Base-by-base conservation (phyloP, 1,139 yeast genomes). In the Hemisphaericaspora xylofermentans region DNA sequence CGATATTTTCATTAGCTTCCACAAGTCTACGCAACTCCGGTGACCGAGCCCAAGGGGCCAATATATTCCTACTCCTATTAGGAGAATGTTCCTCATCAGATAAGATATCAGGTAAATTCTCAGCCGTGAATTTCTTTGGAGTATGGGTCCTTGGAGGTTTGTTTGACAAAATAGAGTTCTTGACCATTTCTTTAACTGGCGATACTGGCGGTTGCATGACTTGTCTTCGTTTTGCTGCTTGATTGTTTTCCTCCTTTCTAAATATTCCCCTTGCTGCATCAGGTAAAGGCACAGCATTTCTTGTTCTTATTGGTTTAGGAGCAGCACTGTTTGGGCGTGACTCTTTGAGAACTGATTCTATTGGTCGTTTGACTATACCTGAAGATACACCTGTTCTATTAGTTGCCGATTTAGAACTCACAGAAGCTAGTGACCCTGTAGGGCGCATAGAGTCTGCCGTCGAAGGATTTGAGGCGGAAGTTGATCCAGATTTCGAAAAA, bases 1-100 rank as follows among this genome's bases (percentile, higher is more conserved):
- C 84, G 43, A 84, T 65, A 15, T 64, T 61, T 46, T 76, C 79
- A 57, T 87, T 95, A 36, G 70, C 64, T 34, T 72, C 59, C 33
- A 88, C 67, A 30, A 75, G 65, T 40, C 65, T 65, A 32, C 75
- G 72, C 35, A 84, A 66, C 45, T 76, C 81, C 1, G 88, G 85
- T 0, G 88, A 74, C 43, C 75, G 72, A 1, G 93, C 95, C 95
- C 95, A 87, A 30, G 75, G 76, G 44, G 80, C 76, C 29, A 85
- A 58, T 6, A 81, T 74, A 22, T 56, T 58, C 26, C 51, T 49
- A 16, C 51, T 48, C 36, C 68, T 67, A 10, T 74, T 72, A 9
- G 70, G 71, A 14, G 71, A 76, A 41, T 76, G 83, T 37, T 82
- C 88, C 29, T 82, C 82, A 42, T 80, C 82, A 1, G 80, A 72